These are phyloP conservation scores for Wolfiporia cocos DNA, from an alignment of 1,284 basidiomycete species.

Conservation along the genomic window DNA sequence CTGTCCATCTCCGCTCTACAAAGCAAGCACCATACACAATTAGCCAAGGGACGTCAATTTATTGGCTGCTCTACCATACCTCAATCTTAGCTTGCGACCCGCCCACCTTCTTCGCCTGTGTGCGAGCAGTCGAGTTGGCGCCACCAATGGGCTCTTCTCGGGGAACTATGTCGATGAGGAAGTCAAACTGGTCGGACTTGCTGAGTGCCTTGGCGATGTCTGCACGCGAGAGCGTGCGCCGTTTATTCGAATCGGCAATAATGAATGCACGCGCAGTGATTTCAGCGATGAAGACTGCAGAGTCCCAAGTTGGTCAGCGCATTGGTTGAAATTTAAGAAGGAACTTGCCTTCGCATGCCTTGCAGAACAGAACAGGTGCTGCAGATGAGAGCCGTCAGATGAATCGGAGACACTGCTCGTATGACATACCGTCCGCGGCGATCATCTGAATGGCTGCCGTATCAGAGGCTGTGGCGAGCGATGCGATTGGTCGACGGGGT, in stretches of 20 bases:
- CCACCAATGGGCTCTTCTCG: constrained; percentile 55
- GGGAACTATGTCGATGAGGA: constrained; percentile 88
- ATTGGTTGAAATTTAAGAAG: constrained; percentile 3
- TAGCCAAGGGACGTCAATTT: no score
- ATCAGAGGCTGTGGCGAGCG: neutral
- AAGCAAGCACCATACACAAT: neutral
- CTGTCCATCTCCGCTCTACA: constrained; percentile 1
- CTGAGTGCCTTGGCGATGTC: constrained; percentile 88
- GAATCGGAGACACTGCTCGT: constrained; percentile 6
- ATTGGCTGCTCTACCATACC: constrained; percentile 3
- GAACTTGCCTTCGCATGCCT: constrained; percentile 89
- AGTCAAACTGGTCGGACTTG: constrained; percentile 91
- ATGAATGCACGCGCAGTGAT: constrained; percentile 92
- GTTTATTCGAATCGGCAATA: constrained; percentile 88
- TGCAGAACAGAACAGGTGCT: constrained; percentile 93
- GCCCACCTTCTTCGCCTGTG: constrained; percentile 21
- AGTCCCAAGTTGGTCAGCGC: neutral
- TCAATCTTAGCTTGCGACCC: constrained; percentile 12
- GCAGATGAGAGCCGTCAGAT: constrained; percentile 8
- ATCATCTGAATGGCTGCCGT: constrained; percentile 67
- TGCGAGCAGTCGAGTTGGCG: constrained; percentile 10
- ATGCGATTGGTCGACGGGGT: no score
- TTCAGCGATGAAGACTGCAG: constrained; percentile 89
- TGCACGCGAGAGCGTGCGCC: constrained; percentile 83
- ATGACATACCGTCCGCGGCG: constrained; percentile 75